Percentiles rank a stretch among this genome's conserved stretches.
Evolutionary conservation across 1,284 basidiomycete genomes (phyloP).

Genomic region (Ustilago tritici): DNA sequence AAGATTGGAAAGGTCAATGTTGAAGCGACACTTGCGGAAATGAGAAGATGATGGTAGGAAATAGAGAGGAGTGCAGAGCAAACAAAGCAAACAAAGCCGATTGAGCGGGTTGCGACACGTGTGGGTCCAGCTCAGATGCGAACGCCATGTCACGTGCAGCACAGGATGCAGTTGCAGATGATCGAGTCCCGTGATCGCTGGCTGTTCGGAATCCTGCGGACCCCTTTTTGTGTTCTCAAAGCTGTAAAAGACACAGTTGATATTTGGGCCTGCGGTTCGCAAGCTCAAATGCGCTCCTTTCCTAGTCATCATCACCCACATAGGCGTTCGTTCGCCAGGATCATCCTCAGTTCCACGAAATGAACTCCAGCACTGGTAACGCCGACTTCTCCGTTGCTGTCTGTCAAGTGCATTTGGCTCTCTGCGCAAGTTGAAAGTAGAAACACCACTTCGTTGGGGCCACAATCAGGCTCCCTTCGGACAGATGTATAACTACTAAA

Average conservation of each 20-base stretch:
- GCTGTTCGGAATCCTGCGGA: conserved; percentile 1
- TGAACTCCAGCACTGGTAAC: background rate
- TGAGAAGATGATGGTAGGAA: background rate
- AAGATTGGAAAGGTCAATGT: too few species aligned
- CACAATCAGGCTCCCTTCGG: too few species aligned
- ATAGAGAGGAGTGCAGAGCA: background rate
- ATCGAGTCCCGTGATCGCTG: conserved; percentile 10
- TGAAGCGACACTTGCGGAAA: too few species aligned
- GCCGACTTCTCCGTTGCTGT: background rate
- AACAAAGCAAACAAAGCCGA: background rate
- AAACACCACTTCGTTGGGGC: too few species aligned
- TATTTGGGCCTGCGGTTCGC: background rate
- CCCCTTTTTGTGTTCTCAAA: conserved; percentile 3
- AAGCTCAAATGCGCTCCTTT: background rate
- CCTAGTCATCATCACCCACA: background rate
- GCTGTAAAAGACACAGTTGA: background rate
- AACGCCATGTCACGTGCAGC: too few species aligned
- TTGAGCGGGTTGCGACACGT: too few species aligned
- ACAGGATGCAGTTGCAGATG: conserved; percentile 10
- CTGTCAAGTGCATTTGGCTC: background rate
- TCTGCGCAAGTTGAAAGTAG: background rate
- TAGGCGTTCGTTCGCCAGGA: background rate
- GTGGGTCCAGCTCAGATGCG: background rate
- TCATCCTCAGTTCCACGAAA: background rate
- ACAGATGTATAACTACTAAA: too few species aligned